phyloP scores from a whole-genome alignment of 2,329 filamentous ascomycete species.

The Clarireedia homoeocarpa region DNA sequence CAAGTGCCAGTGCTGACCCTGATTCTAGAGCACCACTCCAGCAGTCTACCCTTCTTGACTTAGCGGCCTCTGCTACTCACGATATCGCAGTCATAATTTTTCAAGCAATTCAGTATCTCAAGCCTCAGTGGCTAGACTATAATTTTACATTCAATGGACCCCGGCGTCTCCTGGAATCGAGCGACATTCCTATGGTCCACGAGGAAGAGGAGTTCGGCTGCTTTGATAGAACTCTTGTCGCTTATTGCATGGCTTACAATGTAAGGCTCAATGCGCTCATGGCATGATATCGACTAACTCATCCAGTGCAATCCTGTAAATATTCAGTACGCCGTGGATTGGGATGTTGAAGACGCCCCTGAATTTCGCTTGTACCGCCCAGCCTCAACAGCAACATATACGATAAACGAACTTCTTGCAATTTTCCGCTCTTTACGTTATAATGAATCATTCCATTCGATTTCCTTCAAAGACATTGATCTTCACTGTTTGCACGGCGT shows the following conservation, averaged over 20 bases:
- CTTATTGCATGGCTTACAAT: constrained; percentile 62
- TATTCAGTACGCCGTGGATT: constrained; percentile 55
- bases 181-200: constrained; percentile 35
- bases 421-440: constrained; percentile 63
- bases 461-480: constrained; percentile 58
- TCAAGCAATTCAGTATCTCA: constrained; percentile 52
- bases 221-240: constrained; percentile 59
- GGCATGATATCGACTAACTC: not conserved
- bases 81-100: constrained; percentile 57
- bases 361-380: constrained; percentile 57
- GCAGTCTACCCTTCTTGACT: constrained; percentile 45
- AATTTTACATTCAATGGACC: constrained; percentile 57
- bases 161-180: constrained; percentile 42
- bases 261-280: constrained; percentile 28
- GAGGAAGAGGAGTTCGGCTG: constrained; percentile 51
- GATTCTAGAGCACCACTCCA: constrained; percentile 40
- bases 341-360: constrained; percentile 57
- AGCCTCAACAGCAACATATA: constrained; percentile 46
- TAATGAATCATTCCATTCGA: constrained; percentile 59
- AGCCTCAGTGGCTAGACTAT: constrained; percentile 57
- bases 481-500: constrained; percentile 57
- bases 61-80: constrained; percentile 56
- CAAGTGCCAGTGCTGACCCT: not conserved
- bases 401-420: constrained; percentile 55
- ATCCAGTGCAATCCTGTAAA: constrained; percentile 47